These are phyloP conservation scores for Fusarium sororula DNA, from an alignment of 2,329 filamentous ascomycete species.

Conservation along the genomic window DNA sequence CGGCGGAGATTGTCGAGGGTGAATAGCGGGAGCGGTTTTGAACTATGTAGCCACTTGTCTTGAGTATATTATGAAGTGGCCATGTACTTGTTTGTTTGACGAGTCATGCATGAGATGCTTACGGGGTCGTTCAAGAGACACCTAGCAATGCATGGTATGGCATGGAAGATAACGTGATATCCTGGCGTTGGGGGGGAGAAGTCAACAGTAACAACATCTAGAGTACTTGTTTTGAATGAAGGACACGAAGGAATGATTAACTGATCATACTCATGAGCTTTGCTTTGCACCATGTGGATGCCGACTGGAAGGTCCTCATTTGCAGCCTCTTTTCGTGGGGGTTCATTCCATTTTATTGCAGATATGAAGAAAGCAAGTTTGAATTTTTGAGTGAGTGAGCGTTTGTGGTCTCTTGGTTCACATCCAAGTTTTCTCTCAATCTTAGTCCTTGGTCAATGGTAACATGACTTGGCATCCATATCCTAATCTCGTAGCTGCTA, in stretches of 20 bases:
- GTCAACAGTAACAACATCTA: conserved; percentile 19
- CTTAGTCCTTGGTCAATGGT: neutral
- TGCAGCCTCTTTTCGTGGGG: neutral
- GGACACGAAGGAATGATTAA: conserved; percentile 27
- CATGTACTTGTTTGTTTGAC: neutral
- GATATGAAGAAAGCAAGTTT: neutral
- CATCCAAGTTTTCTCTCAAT: neutral
- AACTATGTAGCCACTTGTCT: neutral
- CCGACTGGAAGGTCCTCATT: neutral
- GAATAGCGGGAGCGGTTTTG: conserved; percentile 39
- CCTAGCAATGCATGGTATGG: neutral
- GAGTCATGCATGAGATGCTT: conserved; percentile 7
- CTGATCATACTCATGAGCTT: neutral
- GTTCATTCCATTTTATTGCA: neutral
- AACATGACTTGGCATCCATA: neutral
- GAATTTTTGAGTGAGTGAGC: neutral
- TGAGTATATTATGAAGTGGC: neutral
- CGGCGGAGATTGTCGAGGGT: conserved; percentile 63
- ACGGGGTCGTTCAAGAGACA: conserved; percentile 12
- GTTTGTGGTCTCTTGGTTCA: neutral
- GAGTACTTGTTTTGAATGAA: conserved; percentile 21
- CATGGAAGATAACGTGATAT: conserved; percentile 28
- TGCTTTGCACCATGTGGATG: neutral
- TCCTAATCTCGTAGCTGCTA: neutral
- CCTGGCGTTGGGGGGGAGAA: conserved; percentile 32